phyloP scores from a whole-genome alignment of 2,329 filamentous ascomycete genomes.

The Cercospora sp. region DNA sequence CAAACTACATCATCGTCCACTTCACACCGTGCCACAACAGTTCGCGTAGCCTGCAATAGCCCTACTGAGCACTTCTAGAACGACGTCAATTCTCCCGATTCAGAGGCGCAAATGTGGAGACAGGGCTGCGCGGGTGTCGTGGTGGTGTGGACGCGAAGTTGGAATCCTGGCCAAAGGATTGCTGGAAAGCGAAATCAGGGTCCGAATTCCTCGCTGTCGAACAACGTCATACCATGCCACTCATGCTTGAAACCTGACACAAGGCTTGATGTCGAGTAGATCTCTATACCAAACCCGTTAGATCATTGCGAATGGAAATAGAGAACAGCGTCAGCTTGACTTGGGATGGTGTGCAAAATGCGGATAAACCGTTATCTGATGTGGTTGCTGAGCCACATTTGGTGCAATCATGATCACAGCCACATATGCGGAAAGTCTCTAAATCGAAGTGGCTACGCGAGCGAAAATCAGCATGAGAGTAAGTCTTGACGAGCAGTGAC shows the following conservation, averaged over 20 bases:
- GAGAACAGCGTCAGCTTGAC: neutral
- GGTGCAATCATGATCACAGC: neutral
- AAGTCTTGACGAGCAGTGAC: neutral
- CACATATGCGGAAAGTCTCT: neutral
- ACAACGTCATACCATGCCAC: neutral
- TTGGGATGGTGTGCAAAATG: neutral
- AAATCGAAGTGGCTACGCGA: neutral
- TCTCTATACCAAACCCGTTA: neutral
- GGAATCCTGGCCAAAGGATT: slow-evolving; percentile 13
- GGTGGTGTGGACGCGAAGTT: slow-evolving; percentile 4
- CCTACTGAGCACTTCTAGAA: neutral
- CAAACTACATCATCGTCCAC: slow-evolving; percentile 13
- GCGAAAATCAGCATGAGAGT: neutral
- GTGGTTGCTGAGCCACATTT: neutral
- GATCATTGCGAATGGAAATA: neutral
- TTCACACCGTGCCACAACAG: neutral
- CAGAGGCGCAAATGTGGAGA: slow-evolving; percentile 2
- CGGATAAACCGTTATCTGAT: neutral
- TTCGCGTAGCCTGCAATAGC: neutral
- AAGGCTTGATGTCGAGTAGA: slow-evolving; percentile 1
- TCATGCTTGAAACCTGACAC: slow-evolving; percentile 1
- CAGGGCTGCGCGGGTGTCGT: neutral
- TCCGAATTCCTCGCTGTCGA: neutral
- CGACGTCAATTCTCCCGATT: slow-evolving; percentile 2
- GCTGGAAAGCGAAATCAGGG: neutral